Evolutionary conservation across 345 rosid species (phyloP).

Genomic region (Eucalyptus melliodora): DNA sequence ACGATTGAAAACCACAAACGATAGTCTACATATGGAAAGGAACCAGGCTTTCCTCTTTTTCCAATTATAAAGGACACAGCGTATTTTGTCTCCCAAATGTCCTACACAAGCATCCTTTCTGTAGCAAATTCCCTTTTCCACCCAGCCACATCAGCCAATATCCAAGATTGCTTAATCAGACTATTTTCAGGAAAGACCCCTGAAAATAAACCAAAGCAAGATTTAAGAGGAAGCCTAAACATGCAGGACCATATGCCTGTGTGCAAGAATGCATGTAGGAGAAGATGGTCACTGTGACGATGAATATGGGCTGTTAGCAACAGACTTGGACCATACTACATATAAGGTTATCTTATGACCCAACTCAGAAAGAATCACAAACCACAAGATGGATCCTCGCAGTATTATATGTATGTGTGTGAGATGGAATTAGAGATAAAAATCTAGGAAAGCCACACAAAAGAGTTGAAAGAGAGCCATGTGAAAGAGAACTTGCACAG

Average conservation of each 20-base stretch:
- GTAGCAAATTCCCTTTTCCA: background rate
- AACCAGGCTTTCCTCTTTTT: background rate
- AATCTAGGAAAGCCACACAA: background rate
- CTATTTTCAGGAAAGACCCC: background rate
- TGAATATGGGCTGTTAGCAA: background rate
- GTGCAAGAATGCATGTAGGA: background rate
- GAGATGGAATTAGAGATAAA: background rate
- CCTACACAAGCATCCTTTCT: background rate
- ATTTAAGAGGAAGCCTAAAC: background rate
- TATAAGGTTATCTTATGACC: background rate
- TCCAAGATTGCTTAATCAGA: background rate
- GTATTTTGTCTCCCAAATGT: background rate
- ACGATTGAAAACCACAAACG: background rate
- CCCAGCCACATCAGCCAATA: background rate
- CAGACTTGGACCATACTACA: background rate
- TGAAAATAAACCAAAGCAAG: background rate
- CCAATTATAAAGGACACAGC: background rate
- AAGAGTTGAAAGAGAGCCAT: background rate
- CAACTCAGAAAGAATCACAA: background rate
- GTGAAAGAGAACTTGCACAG: background rate
- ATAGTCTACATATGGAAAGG: background rate
- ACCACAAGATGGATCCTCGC: background rate
- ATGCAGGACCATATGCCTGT: background rate
- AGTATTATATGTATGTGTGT: fast-evolving
- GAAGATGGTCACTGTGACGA: background rate